Percentiles rank a stretch among this genome's conserved stretches.
Evolutionary conservation across 1,139 yeast species (phyloP).

Genomic region (Geotrichum carabidarum): DNA sequence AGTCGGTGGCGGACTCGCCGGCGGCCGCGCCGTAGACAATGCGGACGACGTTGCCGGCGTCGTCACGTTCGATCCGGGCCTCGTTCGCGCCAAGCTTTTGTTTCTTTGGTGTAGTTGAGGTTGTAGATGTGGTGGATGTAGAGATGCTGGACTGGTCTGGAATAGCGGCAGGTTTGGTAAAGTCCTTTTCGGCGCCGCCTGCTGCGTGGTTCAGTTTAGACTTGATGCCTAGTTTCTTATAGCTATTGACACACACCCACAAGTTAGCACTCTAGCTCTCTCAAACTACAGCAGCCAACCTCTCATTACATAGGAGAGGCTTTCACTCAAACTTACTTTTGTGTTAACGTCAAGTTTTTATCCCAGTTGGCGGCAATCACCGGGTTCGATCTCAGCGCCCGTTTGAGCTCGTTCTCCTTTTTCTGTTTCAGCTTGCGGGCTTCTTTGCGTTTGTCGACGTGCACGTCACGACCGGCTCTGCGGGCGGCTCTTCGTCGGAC

Average conservation of each 20-base stretch:
- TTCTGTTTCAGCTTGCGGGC: conserved; percentile 7
- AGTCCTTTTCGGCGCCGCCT: conserved; percentile 41
- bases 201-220: conserved; percentile 57
- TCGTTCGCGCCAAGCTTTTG: conserved; percentile 53
- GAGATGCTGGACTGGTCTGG: conserved; percentile 5
- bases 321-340: conserved; percentile 42
- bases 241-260: conserved; percentile 26
- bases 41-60: conserved; percentile 60
- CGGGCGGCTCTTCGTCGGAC: conserved; percentile 86
- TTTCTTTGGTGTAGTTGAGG: conserved; percentile 24
- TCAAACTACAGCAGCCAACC: background rate
- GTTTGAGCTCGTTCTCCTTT: conserved; percentile 9
- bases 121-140: background rate
- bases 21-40: conserved; percentile 64
- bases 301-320: background rate
- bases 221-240: conserved; percentile 64
- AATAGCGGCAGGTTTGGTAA: conserved; percentile 21
- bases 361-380: conserved; percentile 92
- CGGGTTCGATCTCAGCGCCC: conserved; percentile 45
- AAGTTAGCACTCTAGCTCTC: background rate
- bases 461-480: conserved; percentile 42
- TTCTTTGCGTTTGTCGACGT: conserved; percentile 9
- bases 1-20: conserved; percentile 32
- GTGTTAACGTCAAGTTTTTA: conserved; percentile 68
- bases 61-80: conserved; percentile 74